A percentile compares a stretch with the other conserved stretches of the same genome.
These are phyloP conservation scores for Rhizopogon hawkerae DNA, from an alignment of 1,284 basidiomycete species.

Conservation along the genomic window DNA sequence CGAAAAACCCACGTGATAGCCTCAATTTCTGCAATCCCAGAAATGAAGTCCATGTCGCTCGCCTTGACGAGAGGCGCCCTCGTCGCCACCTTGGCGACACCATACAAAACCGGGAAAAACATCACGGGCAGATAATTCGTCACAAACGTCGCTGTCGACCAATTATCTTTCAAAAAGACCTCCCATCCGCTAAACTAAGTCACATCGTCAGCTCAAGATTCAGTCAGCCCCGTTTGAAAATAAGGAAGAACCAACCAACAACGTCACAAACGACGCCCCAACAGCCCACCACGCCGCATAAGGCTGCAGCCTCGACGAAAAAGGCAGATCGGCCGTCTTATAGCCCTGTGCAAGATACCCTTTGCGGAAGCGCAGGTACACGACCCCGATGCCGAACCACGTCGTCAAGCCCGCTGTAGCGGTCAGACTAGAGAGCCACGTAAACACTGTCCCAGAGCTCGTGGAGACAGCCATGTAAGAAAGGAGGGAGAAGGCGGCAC, in stretches of 20 bases:
- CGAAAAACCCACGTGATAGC: conserved; percentile 30
- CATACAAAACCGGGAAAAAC: conserved; percentile 52
- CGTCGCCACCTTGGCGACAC: conserved; percentile 35
- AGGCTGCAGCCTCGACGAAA: conserved; percentile 35
- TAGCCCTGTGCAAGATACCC: conserved; percentile 52
- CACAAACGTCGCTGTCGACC: conserved; percentile 31
- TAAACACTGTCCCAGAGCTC: conserved; percentile 47
- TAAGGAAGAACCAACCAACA: conserved; percentile 27
- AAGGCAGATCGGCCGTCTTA: conserved; percentile 45
- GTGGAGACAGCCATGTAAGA: conserved; percentile 41
- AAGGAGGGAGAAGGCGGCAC: conserved; percentile 45
- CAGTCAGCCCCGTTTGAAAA: no score
- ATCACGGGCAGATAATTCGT: conserved; percentile 54
- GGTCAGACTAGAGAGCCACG: conserved; percentile 48
- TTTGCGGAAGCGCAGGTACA: conserved; percentile 52
- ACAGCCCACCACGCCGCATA: conserved; percentile 39
- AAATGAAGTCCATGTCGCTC: conserved; percentile 52
- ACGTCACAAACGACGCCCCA: conserved; percentile 28
- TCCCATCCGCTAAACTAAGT: conserved; percentile 33
- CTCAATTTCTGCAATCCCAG: conserved; percentile 44
- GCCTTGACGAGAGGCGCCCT: conserved; percentile 30
- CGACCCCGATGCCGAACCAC: conserved; percentile 57
- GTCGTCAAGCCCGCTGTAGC: conserved; percentile 41
- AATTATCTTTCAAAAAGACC: conserved; percentile 36
- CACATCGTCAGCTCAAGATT: neutral